phyloP scores from a whole-genome alignment of 805 yeast genomes.

The Starmerella vaccinii region DNA sequence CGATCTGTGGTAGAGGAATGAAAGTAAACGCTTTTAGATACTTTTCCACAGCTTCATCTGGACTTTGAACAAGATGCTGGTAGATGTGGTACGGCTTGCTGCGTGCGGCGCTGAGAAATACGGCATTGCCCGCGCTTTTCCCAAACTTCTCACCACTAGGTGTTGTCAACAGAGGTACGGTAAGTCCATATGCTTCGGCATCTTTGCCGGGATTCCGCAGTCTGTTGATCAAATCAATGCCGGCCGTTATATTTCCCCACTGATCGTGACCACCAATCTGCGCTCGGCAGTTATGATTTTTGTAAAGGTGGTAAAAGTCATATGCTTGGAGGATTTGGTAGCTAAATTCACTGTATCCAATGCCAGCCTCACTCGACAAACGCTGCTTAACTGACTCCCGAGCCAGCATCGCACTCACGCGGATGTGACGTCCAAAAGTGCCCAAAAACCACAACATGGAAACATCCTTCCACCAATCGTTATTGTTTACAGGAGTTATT shows the following conservation, averaged over 20 bases:
- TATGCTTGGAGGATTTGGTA: conserved; percentile 89
- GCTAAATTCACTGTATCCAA: conserved; percentile 89
- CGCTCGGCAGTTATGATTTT: conserved; percentile 46
- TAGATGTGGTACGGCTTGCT: conserved; percentile 75
- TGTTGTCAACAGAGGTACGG: conserved; percentile 83
- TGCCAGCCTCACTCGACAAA: conserved; percentile 55
- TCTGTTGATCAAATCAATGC: conserved; percentile 73
- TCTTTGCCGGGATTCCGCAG: conserved; percentile 29
- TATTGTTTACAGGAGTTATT: conserved; percentile 45
- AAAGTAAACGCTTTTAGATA: conserved; percentile 71
- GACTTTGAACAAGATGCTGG: conserved; percentile 71
- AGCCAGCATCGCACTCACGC: conserved; percentile 78
- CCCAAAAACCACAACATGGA: conserved; percentile 69
- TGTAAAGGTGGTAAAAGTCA: conserved; percentile 76
- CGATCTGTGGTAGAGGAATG: conserved; percentile 54
- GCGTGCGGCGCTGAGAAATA: conserved; percentile 64
- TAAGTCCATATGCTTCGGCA: conserved; percentile 52
- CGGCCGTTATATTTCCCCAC: conserved; percentile 97
- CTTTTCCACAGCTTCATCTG: conserved; percentile 51
- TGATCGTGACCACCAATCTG: conserved; percentile 96
- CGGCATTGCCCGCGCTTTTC: conserved; percentile 93
- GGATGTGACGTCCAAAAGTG: conserved; percentile 61
- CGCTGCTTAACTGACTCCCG: conserved; percentile 79
- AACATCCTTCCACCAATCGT: conserved; percentile 76
- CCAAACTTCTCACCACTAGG: conserved; percentile 90